Percentiles rank a stretch among this genome's conserved stretches.
Conservation (phyloP, 805 yeast species). For the Danielia reshetovae region DNA sequence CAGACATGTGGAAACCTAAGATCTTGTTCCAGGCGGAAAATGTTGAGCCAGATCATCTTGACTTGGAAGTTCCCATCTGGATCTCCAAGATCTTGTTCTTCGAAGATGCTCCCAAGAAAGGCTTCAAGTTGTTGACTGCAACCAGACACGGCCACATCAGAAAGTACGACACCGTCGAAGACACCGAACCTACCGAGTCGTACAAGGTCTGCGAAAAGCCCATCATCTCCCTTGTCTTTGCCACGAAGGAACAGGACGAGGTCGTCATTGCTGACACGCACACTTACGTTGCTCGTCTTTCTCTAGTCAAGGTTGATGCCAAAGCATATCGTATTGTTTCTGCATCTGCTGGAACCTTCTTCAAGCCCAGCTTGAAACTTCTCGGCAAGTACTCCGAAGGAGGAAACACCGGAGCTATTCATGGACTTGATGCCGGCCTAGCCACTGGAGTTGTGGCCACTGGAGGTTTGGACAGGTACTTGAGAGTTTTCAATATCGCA, state of each 20-base stretch:
- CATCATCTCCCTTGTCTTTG: constrained; percentile 39
- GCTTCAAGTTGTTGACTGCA: constrained; percentile 56
- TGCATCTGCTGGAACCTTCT: constrained; percentile 45
- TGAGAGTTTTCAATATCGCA: constrained; percentile 66
- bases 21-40: constrained; percentile 69
- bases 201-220: constrained; percentile 54
- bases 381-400: constrained; percentile 58
- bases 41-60: constrained; percentile 75
- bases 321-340: constrained; percentile 34
- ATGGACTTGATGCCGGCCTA: constrained; percentile 50
- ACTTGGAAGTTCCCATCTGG: constrained; percentile 81
- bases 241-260: constrained; percentile 29
- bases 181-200: constrained; percentile 63
- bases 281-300: constrained; percentile 55
- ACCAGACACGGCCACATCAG: constrained; percentile 78
- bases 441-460: constrained; percentile 51
- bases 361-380: constrained; percentile 45
- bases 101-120: constrained; percentile 27
- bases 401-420: constrained; percentile 63
- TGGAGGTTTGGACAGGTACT: constrained; percentile 86
- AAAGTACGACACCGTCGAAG: constrained; percentile 62
- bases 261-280: constrained; percentile 72
- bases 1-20: constrained; percentile 14
- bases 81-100: constrained; percentile 54
- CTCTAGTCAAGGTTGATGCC: constrained; percentile 31